These are phyloP conservation scores for Ganoderma boninense DNA, from an alignment of 1,284 basidiomycete genomes.

Conservation along the genomic window DNA sequence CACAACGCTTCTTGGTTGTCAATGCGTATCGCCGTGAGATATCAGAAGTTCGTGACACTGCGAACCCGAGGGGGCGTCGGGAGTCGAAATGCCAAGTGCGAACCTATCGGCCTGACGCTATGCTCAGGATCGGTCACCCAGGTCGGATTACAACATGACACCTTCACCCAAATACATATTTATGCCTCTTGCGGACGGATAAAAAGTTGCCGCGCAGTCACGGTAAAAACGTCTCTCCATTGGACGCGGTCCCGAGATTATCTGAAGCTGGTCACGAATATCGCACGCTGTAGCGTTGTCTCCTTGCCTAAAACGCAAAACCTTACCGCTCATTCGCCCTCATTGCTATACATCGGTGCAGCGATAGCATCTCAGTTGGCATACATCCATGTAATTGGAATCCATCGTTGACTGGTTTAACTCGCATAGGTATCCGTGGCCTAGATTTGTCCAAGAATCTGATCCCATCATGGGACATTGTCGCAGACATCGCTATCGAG, in stretches of 20 bases:
- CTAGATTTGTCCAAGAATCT: constrained; percentile 88
- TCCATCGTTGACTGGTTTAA: not conserved
- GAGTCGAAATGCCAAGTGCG: not conserved
- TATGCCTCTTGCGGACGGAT: not conserved
- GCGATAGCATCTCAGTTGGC: not conserved
- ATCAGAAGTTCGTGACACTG: not conserved
- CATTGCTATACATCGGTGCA: not conserved
- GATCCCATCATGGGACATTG: constrained; percentile 74
- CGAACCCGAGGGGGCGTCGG: not conserved
- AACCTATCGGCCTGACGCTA: not conserved
- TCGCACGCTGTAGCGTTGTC: not conserved
- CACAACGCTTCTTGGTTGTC: not conserved
- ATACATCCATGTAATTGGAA: not conserved
- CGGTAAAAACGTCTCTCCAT: not conserved
- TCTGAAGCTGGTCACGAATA: not conserved
- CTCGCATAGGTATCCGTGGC: constrained; percentile 69
- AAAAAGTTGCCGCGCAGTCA: not conserved
- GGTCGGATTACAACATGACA: not conserved
- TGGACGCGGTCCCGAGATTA: not conserved
- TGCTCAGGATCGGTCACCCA: not conserved
- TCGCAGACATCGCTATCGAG: constrained; percentile 72
- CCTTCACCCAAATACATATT: not conserved
- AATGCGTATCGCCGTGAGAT: not conserved
- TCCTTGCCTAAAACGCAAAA: not conserved
- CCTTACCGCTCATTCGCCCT: not conserved